Base-by-base conservation (phyloP, 2,329 filamentous ascomycete species). In the Colletotrichum filicis region DNA sequence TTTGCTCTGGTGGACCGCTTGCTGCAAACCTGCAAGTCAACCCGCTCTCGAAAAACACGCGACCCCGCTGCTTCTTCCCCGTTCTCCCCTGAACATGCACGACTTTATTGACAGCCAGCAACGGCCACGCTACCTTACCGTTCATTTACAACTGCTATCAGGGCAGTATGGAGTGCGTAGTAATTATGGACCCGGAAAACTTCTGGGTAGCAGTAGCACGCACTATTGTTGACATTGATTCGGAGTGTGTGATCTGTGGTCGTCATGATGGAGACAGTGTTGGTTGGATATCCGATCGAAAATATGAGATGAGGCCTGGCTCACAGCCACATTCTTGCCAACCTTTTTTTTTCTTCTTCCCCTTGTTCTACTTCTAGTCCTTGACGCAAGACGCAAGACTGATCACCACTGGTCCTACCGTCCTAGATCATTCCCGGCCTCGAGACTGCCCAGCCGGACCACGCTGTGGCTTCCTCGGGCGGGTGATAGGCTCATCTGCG, bases 401-500 rank as follows among this genome's bases (percentile, higher is more conserved):
- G 55, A 52, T 46, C 58, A 63, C 16, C 65, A 19, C 37, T 28
- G 53, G n/a, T 24, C 59, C 42, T 42, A 28, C 19, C n/a, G 49
- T 35, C 61, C 26, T 52, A n/a, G 16, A 32, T n/a, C 30, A 52
- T 35, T 49, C 61, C 32, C 46, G 59, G 42, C 66, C 61, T 56
- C 22, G 22, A 26, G 24, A 63, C 8, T 63, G 69, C 53, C 69
- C 42, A 64, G 69, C 69, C 69, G 59, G 69, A 42, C 62, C 56
- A 66, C 67, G 71, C 60, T 62, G 26, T 67, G 67, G 57, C 67
- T 59, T 52, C 57, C 28, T 52, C 55, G 35, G 42, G 42, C 42
- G 19, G 67, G 61, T 71, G 52, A 66, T 61, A 73, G 56, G 68
- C 57, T 69, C 57, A 58, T 66, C 62, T 53, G 67, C 62, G 71